Percentiles rank a stretch among this genome's conserved stretches.
These are phyloP conservation scores for Cymodocea nodosa DNA, from an alignment of 116 monocot genomes.

Conservation along the genomic window DNA sequence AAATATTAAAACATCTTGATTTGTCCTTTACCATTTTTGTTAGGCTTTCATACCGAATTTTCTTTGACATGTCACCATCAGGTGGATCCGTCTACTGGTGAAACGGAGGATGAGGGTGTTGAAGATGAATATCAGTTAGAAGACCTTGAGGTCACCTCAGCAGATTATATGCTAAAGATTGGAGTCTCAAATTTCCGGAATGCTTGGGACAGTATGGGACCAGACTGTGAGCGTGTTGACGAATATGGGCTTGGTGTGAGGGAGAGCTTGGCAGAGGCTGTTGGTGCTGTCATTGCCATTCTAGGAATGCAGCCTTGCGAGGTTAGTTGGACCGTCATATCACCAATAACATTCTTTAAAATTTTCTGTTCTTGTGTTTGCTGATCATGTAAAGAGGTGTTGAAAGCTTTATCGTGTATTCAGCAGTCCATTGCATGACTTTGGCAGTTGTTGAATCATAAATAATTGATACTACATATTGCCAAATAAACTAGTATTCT, in stretches of 20 bases:
- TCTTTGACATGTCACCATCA: conserved; percentile 14
- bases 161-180: conserved; percentile 80
- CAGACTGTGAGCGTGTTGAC: conserved; percentile 64
- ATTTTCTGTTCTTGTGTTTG: no score
- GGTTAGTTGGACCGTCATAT: conserved; percentile 23
- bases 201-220: conserved; percentile 84
- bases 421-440: no score
- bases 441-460: no score
- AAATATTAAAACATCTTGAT: no score
- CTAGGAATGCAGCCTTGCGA: conserved; percentile 98
- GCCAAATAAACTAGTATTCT: no score
- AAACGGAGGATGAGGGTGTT: conserved; percentile 76
- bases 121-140: conserved; percentile 98
- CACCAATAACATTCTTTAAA: no score
- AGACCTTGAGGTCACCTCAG: conserved; percentile 76
- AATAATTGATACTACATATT: no score
- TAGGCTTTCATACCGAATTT: background rate
- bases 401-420: no score
- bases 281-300: conserved; percentile 71
- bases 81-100: conserved; percentile 82
- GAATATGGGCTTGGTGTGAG: conserved; percentile 89
- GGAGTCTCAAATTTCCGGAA: conserved; percentile 87
- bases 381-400: no score
- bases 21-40: background rate
- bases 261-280: conserved; percentile 81